These are phyloP conservation scores for Talaromyces pinophilus DNA, from an alignment of 2,329 filamentous ascomycete genomes.

Conservation along the genomic window DNA sequence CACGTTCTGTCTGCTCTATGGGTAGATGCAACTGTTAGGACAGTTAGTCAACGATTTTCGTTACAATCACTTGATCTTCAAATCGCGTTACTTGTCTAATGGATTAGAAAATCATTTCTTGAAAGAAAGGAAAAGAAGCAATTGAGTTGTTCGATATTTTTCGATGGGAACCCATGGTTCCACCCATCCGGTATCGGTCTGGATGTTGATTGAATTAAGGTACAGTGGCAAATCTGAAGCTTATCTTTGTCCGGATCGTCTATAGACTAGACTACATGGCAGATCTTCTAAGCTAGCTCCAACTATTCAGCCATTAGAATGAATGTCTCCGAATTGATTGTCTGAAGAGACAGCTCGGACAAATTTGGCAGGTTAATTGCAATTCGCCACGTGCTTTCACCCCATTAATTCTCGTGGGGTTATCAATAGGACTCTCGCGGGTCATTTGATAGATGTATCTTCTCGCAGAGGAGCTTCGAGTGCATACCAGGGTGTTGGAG, in stretches of 20 bases:
- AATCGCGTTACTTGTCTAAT: neutral
- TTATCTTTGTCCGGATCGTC: neutral
- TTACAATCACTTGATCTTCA: neutral
- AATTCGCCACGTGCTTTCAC: neutral
- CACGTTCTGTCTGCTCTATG: neutral
- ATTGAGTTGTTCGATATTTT: neutral
- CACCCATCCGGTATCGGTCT: slow-evolving; percentile 12
- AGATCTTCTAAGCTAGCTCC: neutral
- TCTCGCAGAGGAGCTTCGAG: neutral
- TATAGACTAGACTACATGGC: neutral
- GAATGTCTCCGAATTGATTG: neutral
- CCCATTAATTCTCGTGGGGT: neutral
- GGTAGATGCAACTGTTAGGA: neutral
- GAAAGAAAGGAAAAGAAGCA: neutral
- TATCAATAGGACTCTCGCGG: neutral
- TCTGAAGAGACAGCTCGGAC: neutral
- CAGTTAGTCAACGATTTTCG: neutral
- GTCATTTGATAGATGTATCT: neutral
- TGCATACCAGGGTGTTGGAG: neutral
- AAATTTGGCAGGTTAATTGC: neutral
- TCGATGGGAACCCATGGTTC: slow-evolving; percentile 1
- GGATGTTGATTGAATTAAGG: slow-evolving; percentile 11
- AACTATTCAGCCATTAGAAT: neutral
- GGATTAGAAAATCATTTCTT: neutral
- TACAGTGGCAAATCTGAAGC: slow-evolving; percentile 15